phyloP scores from a whole-genome alignment of 1,284 basidiomycete species.

The Coniophora puteana region DNA sequence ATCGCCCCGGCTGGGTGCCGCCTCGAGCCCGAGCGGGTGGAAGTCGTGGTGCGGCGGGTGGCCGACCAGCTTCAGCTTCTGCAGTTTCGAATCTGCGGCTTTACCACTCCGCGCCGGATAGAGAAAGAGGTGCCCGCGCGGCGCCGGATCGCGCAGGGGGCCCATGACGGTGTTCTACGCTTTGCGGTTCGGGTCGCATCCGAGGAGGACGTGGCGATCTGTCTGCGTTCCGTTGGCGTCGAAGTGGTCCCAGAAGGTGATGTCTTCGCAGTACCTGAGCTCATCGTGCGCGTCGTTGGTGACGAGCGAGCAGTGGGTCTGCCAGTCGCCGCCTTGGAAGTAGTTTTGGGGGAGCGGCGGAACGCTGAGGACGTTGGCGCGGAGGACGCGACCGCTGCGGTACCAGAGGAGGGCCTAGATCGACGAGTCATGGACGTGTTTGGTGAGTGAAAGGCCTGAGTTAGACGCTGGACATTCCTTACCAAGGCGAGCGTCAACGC shows the following conservation, averaged over 20 bases:
- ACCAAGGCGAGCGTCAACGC: too few relatives aligned
- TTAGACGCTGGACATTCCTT: too few relatives aligned
- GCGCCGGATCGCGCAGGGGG: constrained; percentile 46
- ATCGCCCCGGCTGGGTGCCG: constrained; percentile 40
- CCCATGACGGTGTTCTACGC: constrained; percentile 70
- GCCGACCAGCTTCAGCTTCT: constrained; percentile 29
- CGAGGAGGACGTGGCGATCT: constrained; percentile 43
- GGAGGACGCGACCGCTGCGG: constrained; percentile 36
- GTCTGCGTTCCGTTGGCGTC: constrained; percentile 29
- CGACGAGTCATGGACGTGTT: too few relatives aligned
- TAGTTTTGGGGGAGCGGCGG: constrained; percentile 45
- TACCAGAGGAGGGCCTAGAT: constrained; percentile 42
- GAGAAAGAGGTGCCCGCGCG: constrained; percentile 47
- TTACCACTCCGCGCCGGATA: too few relatives aligned
- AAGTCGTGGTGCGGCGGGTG: constrained; percentile 49
- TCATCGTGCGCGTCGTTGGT: constrained; percentile 28
- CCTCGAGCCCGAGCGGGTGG: constrained; percentile 54
- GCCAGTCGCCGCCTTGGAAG: constrained; percentile 42
- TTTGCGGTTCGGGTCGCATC: constrained; percentile 50
- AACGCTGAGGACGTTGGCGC: constrained; percentile 36
- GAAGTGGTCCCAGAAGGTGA: constrained; percentile 53
- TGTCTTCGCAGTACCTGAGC: constrained; percentile 61
- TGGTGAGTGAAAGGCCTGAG: too few relatives aligned
- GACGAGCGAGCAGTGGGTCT: constrained; percentile 39
- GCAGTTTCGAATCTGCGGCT: constrained; percentile 11